A percentile compares a stretch with the other conserved stretches of the same genome.
phyloP scores from a whole-genome alignment of 768 basidiomycete genomes.

The Pulveroboletus sp. region DNA sequence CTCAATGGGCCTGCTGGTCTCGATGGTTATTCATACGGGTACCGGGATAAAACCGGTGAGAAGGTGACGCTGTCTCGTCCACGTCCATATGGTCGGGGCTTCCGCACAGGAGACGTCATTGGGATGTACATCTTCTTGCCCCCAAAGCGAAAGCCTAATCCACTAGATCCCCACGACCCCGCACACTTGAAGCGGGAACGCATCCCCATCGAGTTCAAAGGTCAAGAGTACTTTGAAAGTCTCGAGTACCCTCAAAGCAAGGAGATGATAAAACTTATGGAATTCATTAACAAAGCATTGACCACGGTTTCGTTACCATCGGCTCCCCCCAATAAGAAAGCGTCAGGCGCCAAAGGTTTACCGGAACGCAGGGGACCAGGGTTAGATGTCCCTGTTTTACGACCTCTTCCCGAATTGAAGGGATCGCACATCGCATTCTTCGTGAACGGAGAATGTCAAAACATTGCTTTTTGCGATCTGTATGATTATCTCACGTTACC shows the following conservation, averaged over 20 bases:
- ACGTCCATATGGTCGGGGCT: conserved; percentile 68
- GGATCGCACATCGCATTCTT: conserved; percentile 84
- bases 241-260: conserved; percentile 84
- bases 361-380: conserved; percentile 47
- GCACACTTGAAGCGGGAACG: conserved; percentile 83
- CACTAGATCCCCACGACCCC: conserved; percentile 70
- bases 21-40: conserved; percentile 90
- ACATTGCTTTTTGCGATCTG: conserved; percentile 79
- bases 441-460: conserved; percentile 83
- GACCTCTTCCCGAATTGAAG: conserved; percentile 64
- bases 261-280: conserved; percentile 90
- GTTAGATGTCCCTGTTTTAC: conserved; percentile 40
- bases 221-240: conserved; percentile 95
- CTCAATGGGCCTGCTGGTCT: conserved; percentile 89
- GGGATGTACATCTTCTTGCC: conserved; percentile 94
- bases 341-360: conserved; percentile 60
- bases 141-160: conserved; percentile 50
- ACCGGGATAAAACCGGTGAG: conserved; percentile 89
- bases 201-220: conserved; percentile 91
- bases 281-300: conserved; percentile 59
- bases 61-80: conserved; percentile 83
- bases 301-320: conserved; percentile 54
- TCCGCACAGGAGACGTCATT: conserved; percentile 79
- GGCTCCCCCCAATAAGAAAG: conserved; percentile 52
- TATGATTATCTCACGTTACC: conserved; percentile 87